Evolutionary conservation across 306 rosid genomes (phyloP).

Genomic region (Canavalia ensiformis): DNA sequence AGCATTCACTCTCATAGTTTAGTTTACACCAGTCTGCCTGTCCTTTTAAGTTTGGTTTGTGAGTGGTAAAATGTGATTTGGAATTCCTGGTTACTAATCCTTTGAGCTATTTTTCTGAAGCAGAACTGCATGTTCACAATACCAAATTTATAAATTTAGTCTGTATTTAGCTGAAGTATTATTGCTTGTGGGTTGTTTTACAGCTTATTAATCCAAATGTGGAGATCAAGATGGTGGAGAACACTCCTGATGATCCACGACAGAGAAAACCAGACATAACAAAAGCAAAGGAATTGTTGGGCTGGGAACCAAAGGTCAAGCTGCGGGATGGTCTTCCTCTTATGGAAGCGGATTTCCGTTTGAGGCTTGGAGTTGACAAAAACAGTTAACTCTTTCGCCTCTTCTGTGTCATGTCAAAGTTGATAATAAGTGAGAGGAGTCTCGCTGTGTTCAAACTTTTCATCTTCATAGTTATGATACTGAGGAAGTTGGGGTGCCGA

Average conservation of each 20-base stretch:
- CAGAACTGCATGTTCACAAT: neutral
- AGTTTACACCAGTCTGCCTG: neutral
- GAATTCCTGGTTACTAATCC: conserved; percentile 16
- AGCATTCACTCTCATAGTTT: neutral
- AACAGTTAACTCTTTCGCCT: conserved; percentile 44
- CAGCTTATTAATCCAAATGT: conserved; percentile 81
- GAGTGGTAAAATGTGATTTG: neutral
- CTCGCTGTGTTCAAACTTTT: conserved; percentile 14
- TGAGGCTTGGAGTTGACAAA: conserved; percentile 69
- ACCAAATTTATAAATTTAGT: neutral
- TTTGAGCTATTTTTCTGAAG: conserved; percentile 12
- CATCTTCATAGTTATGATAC: neutral
- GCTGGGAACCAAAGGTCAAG: conserved; percentile 78
- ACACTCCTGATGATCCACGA: conserved; percentile 89
- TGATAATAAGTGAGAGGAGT: conserved; percentile 24
- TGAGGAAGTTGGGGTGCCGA: conserved; percentile 27
- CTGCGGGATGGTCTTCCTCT: conserved; percentile 79
- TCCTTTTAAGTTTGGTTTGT: neutral
- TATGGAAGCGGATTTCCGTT: conserved; percentile 87
- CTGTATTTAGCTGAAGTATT: neutral
- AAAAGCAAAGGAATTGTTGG: conserved; percentile 72
- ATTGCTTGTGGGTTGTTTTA: conserved; percentile 40
- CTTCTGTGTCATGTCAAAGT: conserved; percentile 29
- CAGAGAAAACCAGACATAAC: conserved; percentile 90
- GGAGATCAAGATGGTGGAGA: conserved; percentile 79